phyloP scores from a whole-genome alignment of 306 rosid species.

The Trifolium fragiferum region DNA sequence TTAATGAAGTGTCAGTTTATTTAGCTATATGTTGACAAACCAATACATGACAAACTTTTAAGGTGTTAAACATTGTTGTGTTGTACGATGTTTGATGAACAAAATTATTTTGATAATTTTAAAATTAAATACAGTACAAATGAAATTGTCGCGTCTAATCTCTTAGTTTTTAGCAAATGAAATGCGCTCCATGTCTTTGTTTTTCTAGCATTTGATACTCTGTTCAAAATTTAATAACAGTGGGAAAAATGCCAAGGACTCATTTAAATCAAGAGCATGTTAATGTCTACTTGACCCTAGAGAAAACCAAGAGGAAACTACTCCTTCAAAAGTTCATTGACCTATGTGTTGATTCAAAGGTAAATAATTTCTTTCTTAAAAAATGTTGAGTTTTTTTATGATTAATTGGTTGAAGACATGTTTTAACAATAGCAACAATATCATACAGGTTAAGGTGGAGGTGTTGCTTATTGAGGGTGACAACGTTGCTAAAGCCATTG shows the following conservation, averaged over 20 bases:
- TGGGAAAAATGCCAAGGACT: conserved; percentile 52
- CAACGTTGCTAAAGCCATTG: conserved; percentile 43
- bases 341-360: conserved; percentile 51
- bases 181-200: not conserved
- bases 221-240: conserved; percentile 20
- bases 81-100: no score
- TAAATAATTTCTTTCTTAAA: conserved; percentile 18
- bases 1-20: not conserved
- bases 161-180: no score
- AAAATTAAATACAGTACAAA: no score
- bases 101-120: no score
- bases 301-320: conserved; percentile 44
- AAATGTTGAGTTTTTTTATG: not conserved
- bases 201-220: not conserved
- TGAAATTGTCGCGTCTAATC: no score
- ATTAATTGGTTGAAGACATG: not conserved
- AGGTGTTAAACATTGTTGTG: no score
- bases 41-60: no score
- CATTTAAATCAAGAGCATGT: conserved; percentile 38
- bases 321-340: conserved; percentile 49
- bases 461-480: conserved; percentile 41
- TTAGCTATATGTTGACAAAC: not conserved
- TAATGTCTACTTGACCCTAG: conserved; percentile 33
- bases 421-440: no score
- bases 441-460: conserved; percentile 51